A percentile compares a stretch with the other conserved stretches of the same genome.
These are phyloP conservation scores for Gossypium trilobum DNA, from an alignment of 441 rosid genomes.

Conservation along the genomic window DNA sequence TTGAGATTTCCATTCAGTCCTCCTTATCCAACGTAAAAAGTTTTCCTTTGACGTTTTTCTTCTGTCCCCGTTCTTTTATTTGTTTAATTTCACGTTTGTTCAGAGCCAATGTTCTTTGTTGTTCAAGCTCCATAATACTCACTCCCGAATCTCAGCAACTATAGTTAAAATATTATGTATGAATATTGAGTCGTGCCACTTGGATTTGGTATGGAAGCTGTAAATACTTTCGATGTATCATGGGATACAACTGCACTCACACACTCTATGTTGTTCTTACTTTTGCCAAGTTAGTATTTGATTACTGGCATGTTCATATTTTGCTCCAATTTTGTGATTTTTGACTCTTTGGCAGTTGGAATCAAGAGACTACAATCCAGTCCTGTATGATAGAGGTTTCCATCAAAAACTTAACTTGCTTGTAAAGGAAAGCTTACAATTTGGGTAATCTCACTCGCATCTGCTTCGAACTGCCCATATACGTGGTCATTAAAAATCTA, in stretches of 20 bases:
- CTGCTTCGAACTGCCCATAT: neutral
- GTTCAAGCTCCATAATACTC: neutral
- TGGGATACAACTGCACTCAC: too few relatives aligned
- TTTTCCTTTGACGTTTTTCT: neutral
- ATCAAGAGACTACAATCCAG: slow-evolving; percentile 60
- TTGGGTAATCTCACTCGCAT: slow-evolving; percentile 38
- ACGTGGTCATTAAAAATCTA: neutral
- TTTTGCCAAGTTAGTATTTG: neutral
- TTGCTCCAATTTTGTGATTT: slow-evolving; percentile 10
- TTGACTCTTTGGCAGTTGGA: slow-evolving; percentile 43
- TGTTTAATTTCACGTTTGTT: slow-evolving; percentile 4
- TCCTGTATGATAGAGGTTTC: slow-evolving; percentile 68
- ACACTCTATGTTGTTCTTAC: neutral
- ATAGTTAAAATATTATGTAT: neutral
- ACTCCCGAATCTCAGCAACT: neutral
- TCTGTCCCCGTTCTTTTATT: neutral
- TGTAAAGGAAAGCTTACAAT: slow-evolving; percentile 64
- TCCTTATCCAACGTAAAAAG: slow-evolving; percentile 44
- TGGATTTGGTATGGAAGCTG: neutral
- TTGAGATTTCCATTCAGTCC: slow-evolving; percentile 47
- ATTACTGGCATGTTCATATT: neutral
- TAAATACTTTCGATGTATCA: too few relatives aligned
- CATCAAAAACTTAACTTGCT: slow-evolving; percentile 63
- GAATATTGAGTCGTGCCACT: neutral
- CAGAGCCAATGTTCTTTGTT: neutral